Evolutionary conservation across 768 basidiomycete genomes (phyloP).

Genomic region (Lactarius tabidus): DNA sequence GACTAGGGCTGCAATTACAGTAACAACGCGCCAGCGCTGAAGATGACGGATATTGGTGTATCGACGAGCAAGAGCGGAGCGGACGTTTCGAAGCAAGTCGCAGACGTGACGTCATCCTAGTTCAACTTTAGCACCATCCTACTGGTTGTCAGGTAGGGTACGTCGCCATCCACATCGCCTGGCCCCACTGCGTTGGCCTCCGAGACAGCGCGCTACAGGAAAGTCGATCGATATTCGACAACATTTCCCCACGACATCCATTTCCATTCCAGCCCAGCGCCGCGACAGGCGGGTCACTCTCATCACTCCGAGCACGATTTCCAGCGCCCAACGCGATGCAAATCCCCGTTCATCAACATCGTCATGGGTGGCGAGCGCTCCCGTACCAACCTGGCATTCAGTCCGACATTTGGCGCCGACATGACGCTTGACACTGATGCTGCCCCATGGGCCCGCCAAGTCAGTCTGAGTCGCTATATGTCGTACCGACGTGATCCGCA

Average conservation of each 20-base stretch:
- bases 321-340: slow-evolving; percentile 97
- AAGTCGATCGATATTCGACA: slow-evolving; percentile 99
- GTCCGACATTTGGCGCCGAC: not conserved
- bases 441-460: slow-evolving; percentile 73
- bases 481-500: slow-evolving; percentile 94
- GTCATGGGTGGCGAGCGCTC: slow-evolving; percentile 85
- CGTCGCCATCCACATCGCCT: slow-evolving; percentile 24
- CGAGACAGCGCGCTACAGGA: slow-evolving; percentile 40
- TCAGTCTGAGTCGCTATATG: slow-evolving; percentile 93
- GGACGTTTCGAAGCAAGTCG: slow-evolving; percentile 97
- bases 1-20: slow-evolving; percentile 41
- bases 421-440: slow-evolving; percentile 81
- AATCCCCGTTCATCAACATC: slow-evolving; percentile 96
- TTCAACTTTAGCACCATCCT: slow-evolving; percentile 95
- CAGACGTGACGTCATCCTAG: slow-evolving; percentile 80
- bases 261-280: slow-evolving; percentile 71
- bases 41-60: slow-evolving; percentile 96
- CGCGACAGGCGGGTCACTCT: slow-evolving; percentile 89
- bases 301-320: slow-evolving; percentile 89
- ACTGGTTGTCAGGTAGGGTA: slow-evolving; percentile 93
- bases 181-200: slow-evolving; percentile 6
- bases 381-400: slow-evolving; percentile 35
- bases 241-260: slow-evolving; percentile 94
- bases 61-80: slow-evolving; percentile 99
- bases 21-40: slow-evolving; percentile 94